These are phyloP conservation scores for Flaveria robusta DNA, from an alignment of 129 eudicot genomes.

Conservation along the genomic window DNA sequence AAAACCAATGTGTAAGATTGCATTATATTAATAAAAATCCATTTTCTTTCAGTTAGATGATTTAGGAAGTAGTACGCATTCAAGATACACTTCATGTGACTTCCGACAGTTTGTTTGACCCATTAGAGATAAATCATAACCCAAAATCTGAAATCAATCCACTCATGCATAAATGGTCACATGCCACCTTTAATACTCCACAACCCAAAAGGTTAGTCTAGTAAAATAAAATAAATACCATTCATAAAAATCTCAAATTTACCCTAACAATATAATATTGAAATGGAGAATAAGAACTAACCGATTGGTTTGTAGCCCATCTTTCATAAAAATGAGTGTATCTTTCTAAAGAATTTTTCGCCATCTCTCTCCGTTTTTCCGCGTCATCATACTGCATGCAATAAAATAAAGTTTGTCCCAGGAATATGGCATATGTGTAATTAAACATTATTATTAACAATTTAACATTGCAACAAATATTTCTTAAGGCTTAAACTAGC, in stretches of 20 bases:
- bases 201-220: background rate
- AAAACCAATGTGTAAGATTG: background rate
- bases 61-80: background rate
- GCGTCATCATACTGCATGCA: conserved; percentile 80
- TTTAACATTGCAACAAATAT: conserved; percentile 12
- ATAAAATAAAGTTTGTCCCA: conserved; percentile 18
- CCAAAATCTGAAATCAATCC: background rate
- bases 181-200: background rate
- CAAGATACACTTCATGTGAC: background rate
- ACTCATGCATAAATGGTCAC: background rate
- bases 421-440: conserved; percentile 9
- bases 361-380: conserved; percentile 98
- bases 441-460: conserved; percentile 1
- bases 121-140: background rate
- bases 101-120: background rate
- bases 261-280: background rate
- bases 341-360: conserved; percentile 91
- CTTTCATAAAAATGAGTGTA: conserved; percentile 98
- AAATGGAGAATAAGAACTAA: conserved; percentile 40
- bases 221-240: background rate
- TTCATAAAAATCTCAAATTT: background rate
- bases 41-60: background rate
- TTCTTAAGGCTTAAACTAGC: conserved; percentile 27
- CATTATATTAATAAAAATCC: background rate
- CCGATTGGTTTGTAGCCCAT: conserved; percentile 99